Percentiles rank a stretch among this genome's conserved stretches.
Conservation (phyloP, 1,139 yeast genomes). For the Lodderomyces oxycetoniae region DNA sequence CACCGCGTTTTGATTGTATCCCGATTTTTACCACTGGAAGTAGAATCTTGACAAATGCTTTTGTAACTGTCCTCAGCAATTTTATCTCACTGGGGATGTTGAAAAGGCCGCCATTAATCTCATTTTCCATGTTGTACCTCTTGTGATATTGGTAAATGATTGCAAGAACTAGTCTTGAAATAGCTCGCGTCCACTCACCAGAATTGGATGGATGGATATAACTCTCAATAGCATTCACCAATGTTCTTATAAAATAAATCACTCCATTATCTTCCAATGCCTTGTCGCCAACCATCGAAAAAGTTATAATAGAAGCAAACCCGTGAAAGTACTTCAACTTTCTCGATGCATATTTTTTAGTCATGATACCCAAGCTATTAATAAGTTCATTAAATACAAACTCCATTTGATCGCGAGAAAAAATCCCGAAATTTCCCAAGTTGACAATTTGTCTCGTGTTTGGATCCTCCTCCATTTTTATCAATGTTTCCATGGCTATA, state of each 20-base stretch:
- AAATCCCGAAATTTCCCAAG: conserved; percentile 51
- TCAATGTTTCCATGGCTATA: conserved; percentile 49
- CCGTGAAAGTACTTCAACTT: conserved; percentile 50
- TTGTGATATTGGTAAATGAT: conserved; percentile 56
- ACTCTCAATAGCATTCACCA: conserved; percentile 71
- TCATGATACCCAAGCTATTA: conserved; percentile 47
- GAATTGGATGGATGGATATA: conserved; percentile 88
- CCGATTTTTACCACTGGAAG: conserved; percentile 64
- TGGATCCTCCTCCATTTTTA: conserved; percentile 21
- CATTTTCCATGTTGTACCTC: conserved; percentile 47
- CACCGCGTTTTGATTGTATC: conserved; percentile 67
- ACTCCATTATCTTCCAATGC: conserved; percentile 42
- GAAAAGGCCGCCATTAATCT: conserved; percentile 35
- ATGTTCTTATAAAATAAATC: conserved; percentile 48
- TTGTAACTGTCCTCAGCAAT: conserved; percentile 38
- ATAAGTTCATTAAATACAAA: conserved; percentile 54
- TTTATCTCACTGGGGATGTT: conserved; percentile 45
- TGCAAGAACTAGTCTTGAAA: conserved; percentile 59
- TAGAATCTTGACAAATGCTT: conserved; percentile 51
- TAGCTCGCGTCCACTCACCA: conserved; percentile 77
- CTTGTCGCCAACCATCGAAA: conserved; percentile 54
- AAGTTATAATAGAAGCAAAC: conserved; percentile 59
- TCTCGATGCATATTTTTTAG: conserved; percentile 35
- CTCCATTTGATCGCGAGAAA: conserved; percentile 56
- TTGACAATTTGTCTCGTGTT: conserved; percentile 13